phyloP scores from a whole-genome alignment of 371 early-diverging fungal genomes.

The Funneliformis caledonium region DNA sequence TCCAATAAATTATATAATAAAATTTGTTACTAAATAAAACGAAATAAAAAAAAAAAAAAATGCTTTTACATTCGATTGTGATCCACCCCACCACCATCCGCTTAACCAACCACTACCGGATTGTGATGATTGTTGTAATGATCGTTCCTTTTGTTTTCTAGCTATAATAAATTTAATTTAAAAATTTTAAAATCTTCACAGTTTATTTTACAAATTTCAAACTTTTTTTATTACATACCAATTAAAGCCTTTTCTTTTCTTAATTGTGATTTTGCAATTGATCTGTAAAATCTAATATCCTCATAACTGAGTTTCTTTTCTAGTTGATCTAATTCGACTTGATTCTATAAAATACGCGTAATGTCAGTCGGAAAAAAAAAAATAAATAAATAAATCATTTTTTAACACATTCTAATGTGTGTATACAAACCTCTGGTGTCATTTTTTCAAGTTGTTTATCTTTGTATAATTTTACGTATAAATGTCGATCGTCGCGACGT shows the following conservation, averaged over 20 bases:
- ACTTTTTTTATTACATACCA: slow-evolving; percentile 48
- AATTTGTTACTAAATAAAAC: neutral
- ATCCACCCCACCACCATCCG: slow-evolving; percentile 68
- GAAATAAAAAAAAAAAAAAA: neutral
- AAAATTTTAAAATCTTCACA: neutral
- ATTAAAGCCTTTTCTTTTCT: slow-evolving; percentile 75
- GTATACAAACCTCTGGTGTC: slow-evolving; percentile 43
- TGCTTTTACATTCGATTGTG: neutral
- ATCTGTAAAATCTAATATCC: slow-evolving; percentile 91
- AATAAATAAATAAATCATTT: neutral
- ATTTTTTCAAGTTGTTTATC: slow-evolving; percentile 62
- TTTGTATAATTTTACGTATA: slow-evolving; percentile 82
- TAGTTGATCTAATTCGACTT: slow-evolving; percentile 63
- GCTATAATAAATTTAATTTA: slow-evolving; percentile 26
- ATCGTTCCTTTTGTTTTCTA: slow-evolving; percentile 40
- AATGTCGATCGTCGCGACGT: slow-evolving; percentile 82
- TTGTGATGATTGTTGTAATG: slow-evolving; percentile 42
- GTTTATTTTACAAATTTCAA: too few species aligned
- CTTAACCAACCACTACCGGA: slow-evolving; percentile 59
- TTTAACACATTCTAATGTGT: neutral
- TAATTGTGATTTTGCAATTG: slow-evolving; percentile 74
- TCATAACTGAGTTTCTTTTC: slow-evolving; percentile 84
- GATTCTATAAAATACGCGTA: slow-evolving; percentile 52
- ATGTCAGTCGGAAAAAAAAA: neutral
- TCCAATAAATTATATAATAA: neutral